phyloP scores from a whole-genome alignment of 371 early-diverging fungal species.

The Rhizopus delemar region DNA sequence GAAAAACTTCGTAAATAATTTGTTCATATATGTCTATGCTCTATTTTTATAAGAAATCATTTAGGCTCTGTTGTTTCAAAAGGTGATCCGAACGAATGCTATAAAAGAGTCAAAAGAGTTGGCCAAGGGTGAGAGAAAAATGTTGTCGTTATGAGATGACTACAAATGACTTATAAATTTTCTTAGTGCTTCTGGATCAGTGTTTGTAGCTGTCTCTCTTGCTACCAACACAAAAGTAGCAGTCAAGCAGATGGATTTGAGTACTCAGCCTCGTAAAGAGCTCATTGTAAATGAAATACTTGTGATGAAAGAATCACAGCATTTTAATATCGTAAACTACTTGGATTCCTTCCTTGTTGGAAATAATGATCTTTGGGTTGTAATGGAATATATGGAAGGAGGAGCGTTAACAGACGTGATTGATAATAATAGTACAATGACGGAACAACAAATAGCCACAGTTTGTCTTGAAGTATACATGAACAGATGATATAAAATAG shows the following conservation, averaged over 20 bases:
- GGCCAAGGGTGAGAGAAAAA: conserved; percentile 83
- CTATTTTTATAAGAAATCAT: not conserved
- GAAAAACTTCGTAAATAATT: conserved; percentile 66
- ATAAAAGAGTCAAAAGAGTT: conserved; percentile 89
- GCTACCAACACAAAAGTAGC: conserved; percentile 79
- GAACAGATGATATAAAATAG: not conserved
- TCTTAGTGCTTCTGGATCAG: conserved; percentile 92
- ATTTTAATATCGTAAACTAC: conserved; percentile 95
- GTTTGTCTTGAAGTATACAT: conserved; percentile 78
- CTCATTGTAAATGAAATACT: conserved; percentile 94
- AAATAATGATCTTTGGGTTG: conserved; percentile 90
- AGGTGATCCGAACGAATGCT: conserved; percentile 84
- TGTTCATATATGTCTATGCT: not conserved
- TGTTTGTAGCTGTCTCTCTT: conserved; percentile 80
- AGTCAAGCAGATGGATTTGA: conserved; percentile 96
- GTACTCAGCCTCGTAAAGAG: conserved; percentile 90
- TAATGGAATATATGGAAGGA: conserved; percentile 99
- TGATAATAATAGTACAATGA: conserved; percentile 83
- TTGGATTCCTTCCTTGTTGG: conserved; percentile 86
- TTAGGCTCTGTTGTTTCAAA: conserved; percentile 74
- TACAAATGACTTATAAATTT: not conserved
- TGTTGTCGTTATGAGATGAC: too few relatives aligned
- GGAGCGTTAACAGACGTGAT: conserved; percentile 97
- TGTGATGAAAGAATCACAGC: conserved; percentile 93
- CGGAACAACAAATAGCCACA: conserved; percentile 90